phyloP scores from a whole-genome alignment of 345 rosid genomes.

The Conringia planisiliqua region DNA sequence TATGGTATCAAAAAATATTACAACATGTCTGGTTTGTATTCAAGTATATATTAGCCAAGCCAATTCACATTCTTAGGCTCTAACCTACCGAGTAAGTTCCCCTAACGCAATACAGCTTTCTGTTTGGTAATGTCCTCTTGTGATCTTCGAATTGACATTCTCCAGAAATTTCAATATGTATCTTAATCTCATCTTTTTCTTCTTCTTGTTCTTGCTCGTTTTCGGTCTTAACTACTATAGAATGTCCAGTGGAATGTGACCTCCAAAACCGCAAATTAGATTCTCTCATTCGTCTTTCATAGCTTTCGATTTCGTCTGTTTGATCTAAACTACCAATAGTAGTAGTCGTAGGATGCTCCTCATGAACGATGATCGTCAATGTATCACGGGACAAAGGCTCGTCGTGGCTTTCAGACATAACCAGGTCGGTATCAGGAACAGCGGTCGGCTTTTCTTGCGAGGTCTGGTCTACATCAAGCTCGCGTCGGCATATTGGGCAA shows the following conservation, averaged over 20 bases:
- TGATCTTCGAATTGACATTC: conserved; percentile 46
- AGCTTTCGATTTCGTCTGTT: conserved; percentile 23
- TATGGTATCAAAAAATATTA: not conserved
- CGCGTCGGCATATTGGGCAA: conserved; percentile 76
- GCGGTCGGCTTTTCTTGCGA: not conserved
- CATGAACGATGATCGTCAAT: conserved; percentile 33
- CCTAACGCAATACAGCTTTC: conserved; percentile 55
- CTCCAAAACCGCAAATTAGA: conserved; percentile 41
- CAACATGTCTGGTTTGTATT: not conserved
- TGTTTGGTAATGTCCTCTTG: conserved; percentile 37
- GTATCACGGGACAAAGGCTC: conserved; percentile 19
- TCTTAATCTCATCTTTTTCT: conserved; percentile 26
- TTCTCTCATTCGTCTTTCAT: conserved; percentile 28
- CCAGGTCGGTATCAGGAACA: conserved; percentile 5
- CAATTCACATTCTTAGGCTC: not conserved
- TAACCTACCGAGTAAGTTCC: conserved; percentile 35
- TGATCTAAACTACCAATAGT: conserved; percentile 31
- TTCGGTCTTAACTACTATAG: conserved; percentile 30
- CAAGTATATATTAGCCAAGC: not conserved
- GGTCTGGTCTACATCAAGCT: conserved; percentile 44
- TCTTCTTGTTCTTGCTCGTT: conserved; percentile 17
- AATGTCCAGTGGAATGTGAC: conserved; percentile 84
- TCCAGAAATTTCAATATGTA: conserved; percentile 27
- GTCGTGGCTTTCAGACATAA: conserved; percentile 7
- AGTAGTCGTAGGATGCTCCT: conserved; percentile 20